Percentiles rank a stretch among this genome's conserved stretches.
These are phyloP conservation scores for Waltergamsia citrina DNA, from an alignment of 2,329 filamentous ascomycete species.

Conservation along the genomic window DNA sequence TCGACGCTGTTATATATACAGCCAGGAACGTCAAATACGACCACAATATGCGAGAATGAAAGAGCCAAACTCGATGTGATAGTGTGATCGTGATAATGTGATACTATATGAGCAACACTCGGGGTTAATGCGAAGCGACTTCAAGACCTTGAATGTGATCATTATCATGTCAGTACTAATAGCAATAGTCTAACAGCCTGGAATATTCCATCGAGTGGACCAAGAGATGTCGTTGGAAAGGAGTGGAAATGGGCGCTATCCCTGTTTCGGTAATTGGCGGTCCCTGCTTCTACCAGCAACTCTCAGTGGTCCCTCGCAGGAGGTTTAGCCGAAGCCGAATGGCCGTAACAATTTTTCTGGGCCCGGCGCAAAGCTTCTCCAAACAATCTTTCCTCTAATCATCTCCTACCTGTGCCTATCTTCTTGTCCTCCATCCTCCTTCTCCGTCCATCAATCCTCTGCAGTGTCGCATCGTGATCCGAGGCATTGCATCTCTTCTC, in stretches of 20 bases:
- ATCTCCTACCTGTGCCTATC: no score
- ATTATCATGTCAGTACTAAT: neutral
- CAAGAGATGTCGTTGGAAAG: constrained; percentile 22
- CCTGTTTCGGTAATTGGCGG: constrained; percentile 1
- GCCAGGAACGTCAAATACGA: no score
- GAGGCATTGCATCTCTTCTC: constrained; percentile 8
- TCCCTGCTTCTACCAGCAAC: no score
- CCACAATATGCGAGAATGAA: no score
- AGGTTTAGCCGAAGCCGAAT: constrained; percentile 31
- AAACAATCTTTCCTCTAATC: neutral
- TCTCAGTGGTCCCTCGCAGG: constrained; percentile 11
- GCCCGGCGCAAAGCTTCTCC: constrained; percentile 4
- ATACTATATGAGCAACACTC: no score
- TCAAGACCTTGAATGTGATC: no score
- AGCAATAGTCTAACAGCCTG: neutral
- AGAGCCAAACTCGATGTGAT: no score
- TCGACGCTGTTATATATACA: no score
- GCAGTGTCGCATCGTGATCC: constrained; percentile 1
- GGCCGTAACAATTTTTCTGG: constrained; percentile 32
- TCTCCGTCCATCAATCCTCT: neutral
- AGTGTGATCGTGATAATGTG: no score
- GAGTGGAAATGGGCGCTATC: constrained; percentile 17
- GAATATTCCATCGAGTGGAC: constrained; percentile 3
- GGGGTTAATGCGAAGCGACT: no score
- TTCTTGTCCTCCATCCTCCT: constrained; percentile 6